Evolutionary conservation across 2,329 filamentous ascomycete genomes (phyloP).

Genomic region (Sclerotinia sclerotiorum): DNA sequence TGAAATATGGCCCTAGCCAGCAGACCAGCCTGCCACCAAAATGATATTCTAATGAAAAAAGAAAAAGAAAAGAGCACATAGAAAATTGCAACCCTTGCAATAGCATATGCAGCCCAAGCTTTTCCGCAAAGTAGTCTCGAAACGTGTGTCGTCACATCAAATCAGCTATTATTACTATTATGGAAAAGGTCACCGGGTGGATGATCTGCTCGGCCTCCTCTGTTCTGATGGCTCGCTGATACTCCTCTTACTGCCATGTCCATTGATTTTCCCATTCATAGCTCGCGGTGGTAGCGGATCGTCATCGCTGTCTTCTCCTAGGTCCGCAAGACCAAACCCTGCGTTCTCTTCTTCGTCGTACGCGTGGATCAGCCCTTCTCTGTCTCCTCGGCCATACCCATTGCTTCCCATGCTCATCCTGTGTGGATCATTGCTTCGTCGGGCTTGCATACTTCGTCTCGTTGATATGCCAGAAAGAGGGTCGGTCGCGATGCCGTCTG

Average conservation of each 20-base stretch:
- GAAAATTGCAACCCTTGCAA: constrained; percentile 13
- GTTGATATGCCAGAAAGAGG: constrained; percentile 87
- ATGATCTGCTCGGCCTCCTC: constrained; percentile 31
- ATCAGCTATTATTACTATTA: constrained; percentile 11
- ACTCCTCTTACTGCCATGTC: constrained; percentile 35
- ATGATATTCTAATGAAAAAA: constrained; percentile 23
- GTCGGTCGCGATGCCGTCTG: constrained; percentile 84
- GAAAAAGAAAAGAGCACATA: constrained; percentile 12
- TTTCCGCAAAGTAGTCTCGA: constrained; percentile 7
- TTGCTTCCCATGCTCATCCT: constrained; percentile 62
- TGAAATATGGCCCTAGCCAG: constrained; percentile 19
- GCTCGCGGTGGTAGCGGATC: constrained; percentile 28
- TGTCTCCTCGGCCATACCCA: constrained; percentile 61
- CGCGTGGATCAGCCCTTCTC: constrained; percentile 79
- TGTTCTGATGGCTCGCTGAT: constrained; percentile 34
- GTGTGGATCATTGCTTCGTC: constrained; percentile 65
- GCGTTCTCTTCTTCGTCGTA: constrained; percentile 82
- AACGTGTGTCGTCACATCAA: constrained; percentile 15
- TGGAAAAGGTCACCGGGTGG: constrained; percentile 32
- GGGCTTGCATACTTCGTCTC: constrained; percentile 86
- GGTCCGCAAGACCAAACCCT: constrained; percentile 73
- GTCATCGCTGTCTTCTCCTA: constrained; percentile 74
- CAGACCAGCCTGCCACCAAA: constrained; percentile 24
- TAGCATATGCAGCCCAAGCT: constrained; percentile 18
- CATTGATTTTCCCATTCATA: constrained; percentile 38